Evolutionary conservation across 192 early-diverging fungal species (phyloP), one percentile per base, ranked within the genome.

Genomic region (Backusella parvicylindrica): DNA sequence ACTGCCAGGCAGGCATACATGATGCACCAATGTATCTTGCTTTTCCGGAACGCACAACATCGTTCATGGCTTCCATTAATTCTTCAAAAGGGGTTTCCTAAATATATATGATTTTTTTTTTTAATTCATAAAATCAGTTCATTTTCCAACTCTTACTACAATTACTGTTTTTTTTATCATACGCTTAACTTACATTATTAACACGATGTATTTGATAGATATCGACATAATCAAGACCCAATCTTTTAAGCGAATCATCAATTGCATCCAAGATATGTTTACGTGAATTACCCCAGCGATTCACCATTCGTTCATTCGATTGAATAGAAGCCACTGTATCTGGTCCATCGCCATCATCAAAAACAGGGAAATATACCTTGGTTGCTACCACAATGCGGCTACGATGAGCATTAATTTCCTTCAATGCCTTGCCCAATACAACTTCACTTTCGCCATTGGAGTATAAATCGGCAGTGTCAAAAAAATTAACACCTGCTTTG

Each of bases 221-320:
- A 78, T 89, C 87, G 68, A 88, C 87, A 70, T 89, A 89, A n/a
- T 66, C 56, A 12, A 65, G 23, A 18, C 56, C 80, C 23, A 83
- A 38, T 16, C 82, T 30, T 50, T 81, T 32, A 11, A 83, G 43
- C 6, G 71, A 74, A 6, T 49, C 82, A 26, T 79, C 78, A 26
- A 83, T 64, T 35, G 64, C 75, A 31, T 82, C 37, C 7, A 82
- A 70, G 13, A 83, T 76, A 50, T 56, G 53, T 60, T 79, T 83
- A 28, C 77, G 26, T 13, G 77, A 67, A 18, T 79, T 53, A 21
- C 81, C 81, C 21, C 50, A 35, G 1, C 64, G 5, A 63, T 84
- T 84, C 21, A 70, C 31, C 37, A 47, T 31, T 16, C 68, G 35
- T 36, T 12, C 26, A 41, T 21, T 8, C 1, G 18, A 1, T 23